A percentile compares a stretch with the other conserved stretches of the same genome.
Conservation (phyloP, 129 eudicot genomes). For the Silybum marianum region DNA sequence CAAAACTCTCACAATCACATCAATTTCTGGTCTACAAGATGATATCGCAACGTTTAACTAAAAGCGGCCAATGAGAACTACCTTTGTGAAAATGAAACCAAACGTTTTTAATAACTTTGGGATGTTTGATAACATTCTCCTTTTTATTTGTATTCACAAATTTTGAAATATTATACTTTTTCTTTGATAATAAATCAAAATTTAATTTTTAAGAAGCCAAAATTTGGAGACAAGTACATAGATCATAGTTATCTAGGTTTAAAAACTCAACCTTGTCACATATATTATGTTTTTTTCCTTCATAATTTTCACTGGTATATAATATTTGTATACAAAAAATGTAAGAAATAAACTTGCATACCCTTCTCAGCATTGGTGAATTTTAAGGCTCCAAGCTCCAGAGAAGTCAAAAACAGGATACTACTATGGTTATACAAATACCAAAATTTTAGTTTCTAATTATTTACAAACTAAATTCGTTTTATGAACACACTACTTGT, state of each 20-base stretch:
- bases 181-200: background rate
- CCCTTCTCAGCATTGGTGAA: background rate
- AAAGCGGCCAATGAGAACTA: background rate
- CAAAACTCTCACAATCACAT: background rate
- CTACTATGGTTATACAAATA: too few species aligned
- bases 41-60: background rate
- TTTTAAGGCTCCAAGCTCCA: background rate
- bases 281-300: too few species aligned
- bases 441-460: background rate
- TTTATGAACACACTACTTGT: background rate
- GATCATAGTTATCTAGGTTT: background rate
- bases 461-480: background rate
- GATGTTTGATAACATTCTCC: background rate
- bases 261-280: too few species aligned
- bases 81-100: background rate
- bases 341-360: background rate
- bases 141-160: background rate
- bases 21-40: background rate
- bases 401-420: background rate
- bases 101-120: background rate
- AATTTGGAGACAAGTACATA: background rate
- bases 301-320: background rate
- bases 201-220: background rate
- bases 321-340: background rate
- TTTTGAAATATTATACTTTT: background rate